Evolutionary conservation across 192 early-diverging fungal genomes (phyloP), one percentile per base, ranked within the genome.

Genomic region (Coemansia sp.): DNA sequence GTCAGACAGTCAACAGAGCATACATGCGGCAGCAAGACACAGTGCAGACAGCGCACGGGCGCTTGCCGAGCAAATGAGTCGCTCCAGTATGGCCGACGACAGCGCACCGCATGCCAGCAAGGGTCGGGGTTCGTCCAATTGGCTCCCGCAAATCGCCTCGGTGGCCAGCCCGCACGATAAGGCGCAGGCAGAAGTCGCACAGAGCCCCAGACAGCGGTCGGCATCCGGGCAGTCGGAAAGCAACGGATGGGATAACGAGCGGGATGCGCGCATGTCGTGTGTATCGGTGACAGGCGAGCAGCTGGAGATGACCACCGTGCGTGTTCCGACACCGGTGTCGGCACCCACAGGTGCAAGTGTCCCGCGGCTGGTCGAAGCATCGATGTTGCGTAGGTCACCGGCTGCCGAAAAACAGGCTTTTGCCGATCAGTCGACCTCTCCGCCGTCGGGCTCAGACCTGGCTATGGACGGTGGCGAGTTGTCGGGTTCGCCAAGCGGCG

Each of bases 131-230:
- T 70, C 77, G 31, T 72, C 72, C 1, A 71, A 71, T 30, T 80
- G 77, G 77, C 68, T 80, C 48, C 77, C 77, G 8, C 71, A 68
- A 33, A 80, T 80, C 31, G 77, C 68, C 36, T 71, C 77, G 12
- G 77, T 80, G 36, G 45, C 67, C 45, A 80, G 77, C 34, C 77
- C 77, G 18, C 58, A 62, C 6, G 63, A 61, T 14, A 14, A 14
- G 3, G 22, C 36, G 5, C 30, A 17, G 0, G 3, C 11, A 6
- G 42, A 3, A 2, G 7, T 25, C 3, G 10, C 49, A 22, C 31
- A 17, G 38, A 48, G 17, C 49, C 58, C 68, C 54, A 74, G 71
- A 57, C 58, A 64, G 65, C 72, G 77, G 52, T 55, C 68, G 0
- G 68, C 42, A 3, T 80, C 77, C 0, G 72, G 58, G 3, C 56